Conservation (phyloP, 1,284 basidiomycete genomes). For the Ceratobasidium sp. region DNA sequence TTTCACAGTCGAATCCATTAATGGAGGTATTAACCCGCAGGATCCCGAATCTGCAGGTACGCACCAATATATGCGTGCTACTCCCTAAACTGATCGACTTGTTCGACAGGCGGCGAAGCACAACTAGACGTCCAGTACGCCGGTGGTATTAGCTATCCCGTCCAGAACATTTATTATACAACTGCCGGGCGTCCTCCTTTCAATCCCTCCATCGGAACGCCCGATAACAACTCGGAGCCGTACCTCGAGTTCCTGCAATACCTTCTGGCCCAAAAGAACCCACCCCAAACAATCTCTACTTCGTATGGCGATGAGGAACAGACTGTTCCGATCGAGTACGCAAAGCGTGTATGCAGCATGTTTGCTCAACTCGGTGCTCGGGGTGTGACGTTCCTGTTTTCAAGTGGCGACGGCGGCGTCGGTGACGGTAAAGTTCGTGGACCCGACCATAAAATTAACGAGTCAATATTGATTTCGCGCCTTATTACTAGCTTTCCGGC, state of each 20-base stretch:
- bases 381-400: slow-evolving; percentile 72
- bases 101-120: slow-evolving; percentile 68
- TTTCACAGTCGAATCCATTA: slow-evolving; percentile 63
- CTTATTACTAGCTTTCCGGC: slow-evolving; percentile 60
- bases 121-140: slow-evolving; percentile 70
- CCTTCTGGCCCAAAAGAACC: slow-evolving; percentile 57
- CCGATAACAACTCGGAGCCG: slow-evolving; percentile 71
- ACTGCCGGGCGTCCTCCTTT: slow-evolving; percentile 73
- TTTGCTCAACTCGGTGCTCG: slow-evolving; percentile 77
- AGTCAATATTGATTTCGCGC: background rate
- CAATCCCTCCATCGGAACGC: slow-evolving; percentile 61
- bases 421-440: slow-evolving; percentile 62
- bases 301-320: slow-evolving; percentile 78
- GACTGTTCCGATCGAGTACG: slow-evolving; percentile 72
- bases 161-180: slow-evolving; percentile 68
- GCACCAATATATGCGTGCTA: background rate
- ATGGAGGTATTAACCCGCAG: slow-evolving; percentile 57
- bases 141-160: slow-evolving; percentile 65
- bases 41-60: slow-evolving; percentile 35
- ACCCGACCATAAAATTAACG: background rate
- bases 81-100: slow-evolving; percentile 19
- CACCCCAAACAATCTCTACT: slow-evolving; percentile 71
- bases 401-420: slow-evolving; percentile 77
- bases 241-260: slow-evolving; percentile 75
- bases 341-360: slow-evolving; percentile 69